Evolutionary conservation across 2,329 filamentous ascomycete genomes (phyloP), one percentile per base, ranked within the genome.

Genomic region (Coccinonectria pachysandricola): DNA sequence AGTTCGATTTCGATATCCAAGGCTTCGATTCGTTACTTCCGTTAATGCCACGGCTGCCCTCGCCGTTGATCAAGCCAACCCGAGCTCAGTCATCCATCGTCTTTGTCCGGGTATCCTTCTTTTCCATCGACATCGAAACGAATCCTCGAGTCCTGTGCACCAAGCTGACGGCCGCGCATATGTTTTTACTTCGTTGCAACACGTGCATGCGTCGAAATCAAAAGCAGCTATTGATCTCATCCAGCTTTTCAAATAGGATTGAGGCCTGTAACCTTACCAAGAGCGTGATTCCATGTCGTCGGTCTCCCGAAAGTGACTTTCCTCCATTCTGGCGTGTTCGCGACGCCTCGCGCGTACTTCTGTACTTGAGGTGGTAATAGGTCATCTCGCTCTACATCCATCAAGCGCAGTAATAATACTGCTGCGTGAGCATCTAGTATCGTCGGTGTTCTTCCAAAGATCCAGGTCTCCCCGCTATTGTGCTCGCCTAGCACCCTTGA

Each of bases 351-450:
- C 7, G 33, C 35, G 24, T 49, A 52, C 3, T 24, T 33, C 19
- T 34, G 32, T 11, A 43, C 38, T 15, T 35, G 23, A 3, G 30
- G 30, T 7, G 42, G 34, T 8, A 52, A 13, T 13, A 52, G 21
- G 12, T 49, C 44, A 12, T 26, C 14, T 5, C 48, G 37, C 7
- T 42, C 30, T 19, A 36, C 32, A 8, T 52, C 47, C 27, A 45
- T 35, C 24, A 49, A 24, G 12, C 44, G 34, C 7, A 37, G 35
- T 5, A 38, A 24, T 14, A 50, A 24, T 2, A 36, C 34, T 16
- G 39, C 31, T 8, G 39, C 43, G 21, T 50, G 42, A 10, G 43
- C 49, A 21, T 52, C 48, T 14, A 49, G 21, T n/a, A 52, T 45
- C 2, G 47, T 50, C 7, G 47, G 48, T 16, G 33, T 31, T 7